Evolutionary conservation across 306 rosid genomes (phyloP), one percentile per base, ranked within the genome.

Genomic region (Luffa aegyptiaca): DNA sequence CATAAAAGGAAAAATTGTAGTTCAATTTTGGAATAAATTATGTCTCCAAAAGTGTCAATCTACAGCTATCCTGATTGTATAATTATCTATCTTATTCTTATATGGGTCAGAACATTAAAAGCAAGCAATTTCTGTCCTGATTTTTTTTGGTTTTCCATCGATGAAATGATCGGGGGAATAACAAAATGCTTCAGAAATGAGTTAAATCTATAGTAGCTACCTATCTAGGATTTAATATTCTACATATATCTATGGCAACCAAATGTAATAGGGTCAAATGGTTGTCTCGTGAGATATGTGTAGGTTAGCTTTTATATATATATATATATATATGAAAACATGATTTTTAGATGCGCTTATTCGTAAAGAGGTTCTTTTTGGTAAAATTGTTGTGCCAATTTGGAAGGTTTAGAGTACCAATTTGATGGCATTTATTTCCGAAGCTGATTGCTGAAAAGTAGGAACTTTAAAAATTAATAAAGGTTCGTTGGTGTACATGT

Each of bases 391-490:
- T 2, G 2, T 37, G 45, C 10, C 2, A 16, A 65, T 14, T 65
- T n/a, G 46, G 72, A 41, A 18, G 49, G 33, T 41, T 8, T 51
- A 63, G 20, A 1, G 39, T 21, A 6, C 4, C 39, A 21, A 45
- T 10, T 70, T 45, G 5, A 45, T 45, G 55, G 55, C 56, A 71
- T 45, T 45, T 21, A 71, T 71, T 45, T n/a, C 4, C 18, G 39
- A 71, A 45, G 76, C n/a, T 20, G 76, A 71, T 45, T 46, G 76
- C 37, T 71, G 57, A 21, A 71, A 71, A 71, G 76, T 45, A 26
- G 56, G 12, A 46, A 71, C 56, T 45, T 71, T 45, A 37, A 6
- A 63, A 70, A 45, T 70, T 10, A 70, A 70, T 20, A 11, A 5
- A 71, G 31, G 35, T 10, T 42, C 3, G 2, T 69, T 69, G 75